Conservation (phyloP, 176 grass and related monocot species). For the Triticum turgidum region DNA sequence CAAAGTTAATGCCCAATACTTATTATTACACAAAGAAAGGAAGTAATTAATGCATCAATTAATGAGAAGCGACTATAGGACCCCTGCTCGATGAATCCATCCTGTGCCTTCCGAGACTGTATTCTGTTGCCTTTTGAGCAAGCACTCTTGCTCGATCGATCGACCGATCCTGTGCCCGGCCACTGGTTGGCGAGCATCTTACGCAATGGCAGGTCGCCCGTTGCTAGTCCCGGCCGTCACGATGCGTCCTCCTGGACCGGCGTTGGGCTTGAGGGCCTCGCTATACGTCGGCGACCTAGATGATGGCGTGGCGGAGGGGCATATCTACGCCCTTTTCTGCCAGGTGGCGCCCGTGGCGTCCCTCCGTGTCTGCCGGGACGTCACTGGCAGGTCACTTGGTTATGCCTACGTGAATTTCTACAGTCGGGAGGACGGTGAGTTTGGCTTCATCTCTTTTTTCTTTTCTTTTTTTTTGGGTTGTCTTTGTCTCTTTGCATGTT, state of each 20-base stretch:
- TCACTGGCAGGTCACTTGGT: background rate
- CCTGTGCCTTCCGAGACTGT: too few relatives aligned
- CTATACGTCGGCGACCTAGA: background rate
- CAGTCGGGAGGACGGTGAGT: slow-evolving; percentile 29
- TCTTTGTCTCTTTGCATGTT: background rate
- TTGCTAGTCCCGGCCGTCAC: background rate
- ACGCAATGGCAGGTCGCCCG: background rate
- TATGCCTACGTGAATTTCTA: slow-evolving; percentile 45
- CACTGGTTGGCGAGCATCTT: background rate
- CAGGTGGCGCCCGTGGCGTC: background rate
- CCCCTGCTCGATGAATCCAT: too few relatives aligned
- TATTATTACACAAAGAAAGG: too few relatives aligned
- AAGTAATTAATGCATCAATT: background rate
- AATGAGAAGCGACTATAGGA: background rate
- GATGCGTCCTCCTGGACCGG: background rate
- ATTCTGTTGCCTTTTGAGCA: too few relatives aligned
- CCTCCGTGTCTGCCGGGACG: background rate
- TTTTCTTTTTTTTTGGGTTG: too few relatives aligned
- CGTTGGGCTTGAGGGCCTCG: background rate
- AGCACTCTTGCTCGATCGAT: too few relatives aligned
- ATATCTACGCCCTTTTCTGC: background rate
- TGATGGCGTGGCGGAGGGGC: background rate
- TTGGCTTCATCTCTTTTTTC: background rate
- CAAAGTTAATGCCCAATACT: too few relatives aligned
- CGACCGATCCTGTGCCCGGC: too few relatives aligned